Evolutionary conservation across 805 yeast genomes (phyloP).

Genomic region (Pichia deserticola): DNA sequence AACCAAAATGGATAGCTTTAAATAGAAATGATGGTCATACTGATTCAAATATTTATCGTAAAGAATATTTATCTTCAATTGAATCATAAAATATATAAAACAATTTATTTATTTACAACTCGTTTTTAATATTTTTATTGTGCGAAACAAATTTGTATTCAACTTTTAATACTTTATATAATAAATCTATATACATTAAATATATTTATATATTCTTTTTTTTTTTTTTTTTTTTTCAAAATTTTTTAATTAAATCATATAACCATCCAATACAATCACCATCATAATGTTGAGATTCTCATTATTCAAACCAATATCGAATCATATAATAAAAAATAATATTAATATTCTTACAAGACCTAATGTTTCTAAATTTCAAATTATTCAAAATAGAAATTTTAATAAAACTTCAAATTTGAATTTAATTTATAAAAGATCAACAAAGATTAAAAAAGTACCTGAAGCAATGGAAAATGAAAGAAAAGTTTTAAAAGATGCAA

Average conservation of each 20-base stretch:
- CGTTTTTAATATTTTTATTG: too few relatives aligned
- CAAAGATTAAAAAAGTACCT: conserved; percentile 12
- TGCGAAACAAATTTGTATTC: too few relatives aligned
- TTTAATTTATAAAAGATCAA: conserved; percentile 16
- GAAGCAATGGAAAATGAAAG: conserved; percentile 11
- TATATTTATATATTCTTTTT: too few relatives aligned
- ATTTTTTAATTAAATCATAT: too few relatives aligned
- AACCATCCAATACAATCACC: not conserved
- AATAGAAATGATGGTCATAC: conserved; percentile 37
- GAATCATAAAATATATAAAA: not conserved
- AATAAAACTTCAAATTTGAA: not conserved
- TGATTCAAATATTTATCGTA: conserved; percentile 35
- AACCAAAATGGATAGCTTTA: conserved; percentile 93
- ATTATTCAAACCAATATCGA: not conserved
- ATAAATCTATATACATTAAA: too few relatives aligned
- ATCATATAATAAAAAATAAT: too few relatives aligned
- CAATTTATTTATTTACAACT: too few relatives aligned
- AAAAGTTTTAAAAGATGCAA: conserved; percentile 9
- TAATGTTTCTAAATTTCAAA: too few relatives aligned
- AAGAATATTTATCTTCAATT: conserved; percentile 35
- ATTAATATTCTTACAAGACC: too few relatives aligned
- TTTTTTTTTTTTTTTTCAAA: too few relatives aligned
- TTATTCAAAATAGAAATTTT: not conserved
- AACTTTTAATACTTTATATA: too few relatives aligned
- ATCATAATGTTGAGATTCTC: not conserved